Base-by-base conservation (phyloP, 495 filamentous ascomycete species). In the Daldinia decipiens region DNA sequence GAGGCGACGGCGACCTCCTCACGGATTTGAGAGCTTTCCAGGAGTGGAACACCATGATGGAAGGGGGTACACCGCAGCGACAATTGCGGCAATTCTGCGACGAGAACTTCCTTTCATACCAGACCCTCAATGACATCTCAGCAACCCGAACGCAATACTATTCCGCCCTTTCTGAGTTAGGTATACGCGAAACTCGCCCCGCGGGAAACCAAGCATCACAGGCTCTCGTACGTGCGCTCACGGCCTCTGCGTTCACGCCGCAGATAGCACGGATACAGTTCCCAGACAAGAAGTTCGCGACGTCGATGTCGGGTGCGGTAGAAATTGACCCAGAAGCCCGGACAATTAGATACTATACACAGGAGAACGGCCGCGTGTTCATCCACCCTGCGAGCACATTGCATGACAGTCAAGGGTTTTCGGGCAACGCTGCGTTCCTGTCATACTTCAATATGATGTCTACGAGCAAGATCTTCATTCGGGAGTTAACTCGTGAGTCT, bases 231-330 rank as follows among this genome's bases (percentile, higher is more conserved):
- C 91, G 94, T 34, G 93, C 95, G 0, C 84, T 99, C 6, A 87
- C 97, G n/a, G 95, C 94, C 13, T 93, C 89, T 15, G 89, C 95
- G 8, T 97, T 98, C 85, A 89, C 91, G 32, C 95, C 95, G 0
- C 93, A 98, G 75, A 86, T 97, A 65, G 94, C 92, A 26, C 89
- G 94, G 50, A 97, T 99, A 77, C 89, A 90, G 40, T 91, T 97
- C 76, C 95, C 95, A 0, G 93, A 97, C 79, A 95, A 96, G 84
- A 97, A 96, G 77, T 99, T 95, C 80, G 91, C 92, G 34, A 87
- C 89, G 31, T 92, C 91, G 0, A 83, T 94, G 60, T 89, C 92
- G 2, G 95, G 95, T 29, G 92, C 95, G 3, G 90, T 99, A 1
- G 95, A 94, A 75, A 81, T 97, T 2, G 95, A 99, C 73, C 95